Conservation (phyloP, 2,329 filamentous ascomycete genomes). For the Alternaria brassicae region DNA sequence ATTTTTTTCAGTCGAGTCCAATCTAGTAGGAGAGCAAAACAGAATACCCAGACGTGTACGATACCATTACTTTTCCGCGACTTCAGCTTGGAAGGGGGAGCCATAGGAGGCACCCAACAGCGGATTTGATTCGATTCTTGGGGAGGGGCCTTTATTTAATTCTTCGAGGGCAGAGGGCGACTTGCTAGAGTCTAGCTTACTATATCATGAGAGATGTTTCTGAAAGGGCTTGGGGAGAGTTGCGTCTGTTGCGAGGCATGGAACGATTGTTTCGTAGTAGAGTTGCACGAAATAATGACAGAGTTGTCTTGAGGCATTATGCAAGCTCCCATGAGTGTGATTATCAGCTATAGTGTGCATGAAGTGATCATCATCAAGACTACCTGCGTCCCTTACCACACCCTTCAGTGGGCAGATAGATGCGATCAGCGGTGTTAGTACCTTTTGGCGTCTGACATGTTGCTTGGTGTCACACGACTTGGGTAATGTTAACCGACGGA, state of each 20-base stretch:
- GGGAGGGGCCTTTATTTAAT: background rate
- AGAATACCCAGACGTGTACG: conserved; percentile 4
- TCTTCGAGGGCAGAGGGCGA: background rate
- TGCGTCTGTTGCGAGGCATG: background rate
- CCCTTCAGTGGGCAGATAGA: background rate
- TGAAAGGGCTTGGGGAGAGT: background rate
- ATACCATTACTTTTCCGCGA: background rate
- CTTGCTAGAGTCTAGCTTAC: background rate
- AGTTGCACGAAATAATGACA: background rate
- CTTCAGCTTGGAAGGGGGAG: background rate
- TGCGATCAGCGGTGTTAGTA: background rate
- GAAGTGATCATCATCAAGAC: background rate
- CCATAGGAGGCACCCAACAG: background rate
- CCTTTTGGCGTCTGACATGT: background rate
- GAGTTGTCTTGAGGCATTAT: background rate
- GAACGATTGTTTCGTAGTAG: background rate
- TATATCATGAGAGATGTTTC: background rate
- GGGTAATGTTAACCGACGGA: conserved; percentile 1
- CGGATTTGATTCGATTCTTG: background rate
- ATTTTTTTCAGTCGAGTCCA: background rate
- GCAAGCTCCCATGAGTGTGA: background rate
- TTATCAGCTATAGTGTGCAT: background rate
- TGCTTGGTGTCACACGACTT: background rate
- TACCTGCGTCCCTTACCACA: background rate
- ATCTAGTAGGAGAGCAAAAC: conserved; percentile 1